Conservation (phyloP, 148 eudicot genomes). For the Silene conica region DNA sequence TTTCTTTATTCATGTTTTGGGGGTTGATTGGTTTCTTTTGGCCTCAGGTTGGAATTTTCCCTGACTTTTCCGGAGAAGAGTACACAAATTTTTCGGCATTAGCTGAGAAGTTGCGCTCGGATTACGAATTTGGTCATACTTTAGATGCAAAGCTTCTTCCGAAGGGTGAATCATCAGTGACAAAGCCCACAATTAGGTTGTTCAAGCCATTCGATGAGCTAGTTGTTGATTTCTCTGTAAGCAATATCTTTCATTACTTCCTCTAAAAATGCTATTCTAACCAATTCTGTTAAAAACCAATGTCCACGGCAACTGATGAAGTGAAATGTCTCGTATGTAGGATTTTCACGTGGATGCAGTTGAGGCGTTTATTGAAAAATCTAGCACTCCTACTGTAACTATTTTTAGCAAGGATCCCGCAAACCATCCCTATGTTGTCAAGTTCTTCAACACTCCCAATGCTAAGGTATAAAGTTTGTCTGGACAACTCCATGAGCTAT, state of each 20-base stretch:
- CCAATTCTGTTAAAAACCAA: background rate
- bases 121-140: conserved; percentile 79
- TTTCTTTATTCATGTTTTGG: background rate
- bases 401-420: conserved; percentile 67
- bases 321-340: conserved; percentile 29
- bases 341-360: conserved; percentile 57
- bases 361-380: conserved; percentile 66
- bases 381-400: conserved; percentile 66
- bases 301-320: conserved; percentile 6
- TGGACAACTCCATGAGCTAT: background rate
- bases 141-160: conserved; percentile 75
- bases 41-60: conserved; percentile 75
- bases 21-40: background rate
- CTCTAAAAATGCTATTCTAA: background rate
- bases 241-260: background rate
- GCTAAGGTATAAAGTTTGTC: conserved; percentile 46
- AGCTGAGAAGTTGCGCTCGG: conserved; percentile 78
- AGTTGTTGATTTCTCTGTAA: conserved; percentile 68
- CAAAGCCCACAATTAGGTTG: conserved; percentile 59
- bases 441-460: conserved; percentile 61
- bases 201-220: conserved; percentile 95
- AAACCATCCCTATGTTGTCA: conserved; percentile 62
- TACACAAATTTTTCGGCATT: conserved; percentile 53
- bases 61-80: conserved; percentile 78
- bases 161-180: conserved; percentile 61